Conservation (phyloP, 495 filamentous ascomycete species). For the Neurospora sp. region DNA sequence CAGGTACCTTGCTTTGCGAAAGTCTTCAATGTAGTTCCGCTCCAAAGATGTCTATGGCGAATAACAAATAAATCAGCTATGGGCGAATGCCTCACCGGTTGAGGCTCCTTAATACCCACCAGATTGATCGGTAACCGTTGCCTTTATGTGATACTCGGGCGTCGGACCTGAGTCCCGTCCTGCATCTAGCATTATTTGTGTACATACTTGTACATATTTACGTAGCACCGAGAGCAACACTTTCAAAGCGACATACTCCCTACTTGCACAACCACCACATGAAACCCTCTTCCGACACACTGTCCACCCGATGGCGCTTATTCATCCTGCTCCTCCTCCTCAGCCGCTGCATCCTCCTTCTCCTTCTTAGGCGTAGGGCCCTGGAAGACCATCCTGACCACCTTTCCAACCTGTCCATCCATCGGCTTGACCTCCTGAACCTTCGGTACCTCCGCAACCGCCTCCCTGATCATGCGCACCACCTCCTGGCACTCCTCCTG, state of each 20-base stretch:
- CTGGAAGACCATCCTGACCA: slow-evolving; percentile 27
- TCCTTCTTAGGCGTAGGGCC: slow-evolving; percentile 13
- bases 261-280: not conserved
- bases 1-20: not conserved
- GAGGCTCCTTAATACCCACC: not conserved
- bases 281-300: not conserved
- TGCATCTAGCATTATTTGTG: not conserved
- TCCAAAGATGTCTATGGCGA: not conserved
- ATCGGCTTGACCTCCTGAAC: slow-evolving; percentile 27
- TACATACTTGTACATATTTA: not conserved
- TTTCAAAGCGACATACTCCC: not conserved
- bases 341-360: slow-evolving; percentile 4
- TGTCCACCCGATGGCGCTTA: not conserved
- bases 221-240: not conserved
- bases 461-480: slow-evolving; percentile 20
- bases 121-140: not conserved
- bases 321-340: not conserved
- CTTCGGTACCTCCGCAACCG: slow-evolving; percentile 19
- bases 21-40: not conserved
- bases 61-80: not conserved
- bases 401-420: slow-evolving; percentile 26
- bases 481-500: slow-evolving; percentile 26
- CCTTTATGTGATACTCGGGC: not conserved
- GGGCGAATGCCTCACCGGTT: not conserved
- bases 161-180: not conserved